These are phyloP conservation scores for Cutaneotrichosporon spelunceum DNA, from an alignment of 1,284 basidiomycete species.

Conservation along the genomic window DNA sequence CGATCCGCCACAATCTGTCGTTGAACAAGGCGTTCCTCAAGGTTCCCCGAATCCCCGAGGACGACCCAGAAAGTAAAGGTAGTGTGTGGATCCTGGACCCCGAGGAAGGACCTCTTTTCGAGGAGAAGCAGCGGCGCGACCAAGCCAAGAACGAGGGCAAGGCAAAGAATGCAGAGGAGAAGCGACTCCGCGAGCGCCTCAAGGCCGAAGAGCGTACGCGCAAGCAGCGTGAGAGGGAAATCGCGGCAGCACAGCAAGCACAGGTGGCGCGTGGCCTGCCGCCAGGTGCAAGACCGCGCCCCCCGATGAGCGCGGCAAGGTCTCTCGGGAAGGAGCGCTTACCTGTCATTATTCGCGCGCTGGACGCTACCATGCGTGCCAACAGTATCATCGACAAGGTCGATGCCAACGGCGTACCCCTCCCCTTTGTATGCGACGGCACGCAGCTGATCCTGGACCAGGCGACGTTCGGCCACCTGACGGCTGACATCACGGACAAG, in stretches of 20 bases:
- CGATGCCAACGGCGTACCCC: constrained; percentile 37
- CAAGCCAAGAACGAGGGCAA: constrained; percentile 46
- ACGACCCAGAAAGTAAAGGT: constrained; percentile 76
- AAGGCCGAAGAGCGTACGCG: constrained; percentile 39
- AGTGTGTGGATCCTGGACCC: constrained; percentile 85
- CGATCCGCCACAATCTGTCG: constrained; percentile 85
- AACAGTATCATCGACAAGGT: constrained; percentile 41
- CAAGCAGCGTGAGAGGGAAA: constrained; percentile 34
- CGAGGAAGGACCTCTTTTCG: constrained; percentile 53
- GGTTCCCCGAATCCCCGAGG: constrained; percentile 71
- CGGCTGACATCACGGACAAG: constrained; percentile 43
- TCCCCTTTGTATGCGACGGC: constrained; percentile 47
- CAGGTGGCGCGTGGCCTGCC: constrained; percentile 10
- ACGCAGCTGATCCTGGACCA: constrained; percentile 44
- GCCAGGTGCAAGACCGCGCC: not conserved
- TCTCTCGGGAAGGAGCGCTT: constrained; percentile 43
- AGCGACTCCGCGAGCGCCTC: constrained; percentile 41
- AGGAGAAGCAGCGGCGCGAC: constrained; percentile 48
- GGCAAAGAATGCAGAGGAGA: constrained; percentile 46
- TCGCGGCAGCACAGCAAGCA: constrained; percentile 24
- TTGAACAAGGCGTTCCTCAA: constrained; percentile 84
- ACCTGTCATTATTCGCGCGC: constrained; percentile 38
- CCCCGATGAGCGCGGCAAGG: constrained; percentile 29
- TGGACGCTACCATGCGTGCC: constrained; percentile 42
- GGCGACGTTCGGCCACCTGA: constrained; percentile 44